These are phyloP conservation scores for Fusarium temperatum DNA, from an alignment of 2,329 filamentous ascomycete species.

Conservation along the genomic window DNA sequence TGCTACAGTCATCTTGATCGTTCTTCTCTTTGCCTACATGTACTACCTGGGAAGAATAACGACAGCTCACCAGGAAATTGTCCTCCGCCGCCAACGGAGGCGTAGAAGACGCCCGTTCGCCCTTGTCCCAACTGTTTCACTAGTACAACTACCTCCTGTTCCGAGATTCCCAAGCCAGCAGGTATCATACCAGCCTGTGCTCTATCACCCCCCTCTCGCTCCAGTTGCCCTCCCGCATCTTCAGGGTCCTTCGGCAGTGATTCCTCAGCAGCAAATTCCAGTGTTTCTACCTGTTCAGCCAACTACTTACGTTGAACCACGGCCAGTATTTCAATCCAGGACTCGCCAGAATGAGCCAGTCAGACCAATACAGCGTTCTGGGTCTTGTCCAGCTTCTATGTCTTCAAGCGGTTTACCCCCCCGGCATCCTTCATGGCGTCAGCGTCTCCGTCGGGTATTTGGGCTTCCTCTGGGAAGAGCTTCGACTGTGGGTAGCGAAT, in stretches of 20 bases:
- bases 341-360: background rate
- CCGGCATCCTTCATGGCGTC: constrained; percentile 40
- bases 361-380: background rate
- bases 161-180: constrained; percentile 20
- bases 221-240: background rate
- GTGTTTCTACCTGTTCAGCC: background rate
- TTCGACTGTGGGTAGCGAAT: constrained; percentile 47
- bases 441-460: constrained; percentile 41
- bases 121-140: background rate
- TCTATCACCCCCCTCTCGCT: constrained; percentile 7
- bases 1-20: constrained; percentile 41
- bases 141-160: constrained; percentile 27
- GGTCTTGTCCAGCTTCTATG: background rate
- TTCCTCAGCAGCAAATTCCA: constrained; percentile 7
- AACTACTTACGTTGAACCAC: background rate
- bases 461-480: constrained; percentile 46
- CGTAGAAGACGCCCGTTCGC: constrained; percentile 2
- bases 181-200: constrained; percentile 29
- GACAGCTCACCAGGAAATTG: constrained; percentile 21
- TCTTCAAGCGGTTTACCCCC: constrained; percentile 7
- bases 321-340: background rate
- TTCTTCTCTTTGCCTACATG: constrained; percentile 46
- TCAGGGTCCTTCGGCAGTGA: background rate
- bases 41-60: constrained; percentile 47
- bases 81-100: constrained; percentile 1